These are phyloP conservation scores for Medicago ruthenica DNA, from an alignment of 306 rosid genomes.

Conservation along the genomic window DNA sequence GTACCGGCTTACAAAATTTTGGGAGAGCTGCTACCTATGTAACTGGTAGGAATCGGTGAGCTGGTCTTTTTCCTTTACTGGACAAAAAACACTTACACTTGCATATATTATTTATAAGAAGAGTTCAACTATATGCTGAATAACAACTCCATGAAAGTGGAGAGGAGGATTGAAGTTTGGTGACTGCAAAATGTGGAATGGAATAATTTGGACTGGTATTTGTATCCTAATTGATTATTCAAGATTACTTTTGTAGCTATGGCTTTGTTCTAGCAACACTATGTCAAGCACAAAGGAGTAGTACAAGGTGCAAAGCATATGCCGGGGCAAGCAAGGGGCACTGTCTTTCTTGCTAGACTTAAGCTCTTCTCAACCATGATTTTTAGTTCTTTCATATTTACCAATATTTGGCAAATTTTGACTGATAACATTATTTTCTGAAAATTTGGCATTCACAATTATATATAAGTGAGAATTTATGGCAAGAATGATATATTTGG, in stretches of 20 bases:
- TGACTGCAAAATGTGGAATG: slow-evolving; percentile 22
- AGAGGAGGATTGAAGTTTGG: slow-evolving; percentile 15
- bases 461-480: too few species aligned
- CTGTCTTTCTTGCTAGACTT: too few species aligned
- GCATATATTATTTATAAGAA: not conserved
- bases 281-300: not conserved
- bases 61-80: slow-evolving; percentile 3
- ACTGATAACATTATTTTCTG: too few species aligned
- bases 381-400: too few species aligned
- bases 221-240: not conserved
- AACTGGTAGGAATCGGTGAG: slow-evolving; percentile 24
- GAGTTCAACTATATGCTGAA: slow-evolving; percentile 9
- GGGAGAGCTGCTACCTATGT: not conserved
- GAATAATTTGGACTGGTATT: slow-evolving; percentile 17
- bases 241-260: not conserved
- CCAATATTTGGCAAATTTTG: too few species aligned
- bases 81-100: not conserved
- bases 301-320: not conserved
- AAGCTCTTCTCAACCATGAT: too few species aligned
- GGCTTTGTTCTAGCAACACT: not conserved
- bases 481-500: too few species aligned
- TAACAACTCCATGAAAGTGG: slow-evolving; percentile 19
- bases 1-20: not conserved
- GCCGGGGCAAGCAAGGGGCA: not conserved
- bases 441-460: too few species aligned